Conservation (phyloP, 2,329 filamentous ascomycete species). For the Venturiaceae sp. region DNA sequence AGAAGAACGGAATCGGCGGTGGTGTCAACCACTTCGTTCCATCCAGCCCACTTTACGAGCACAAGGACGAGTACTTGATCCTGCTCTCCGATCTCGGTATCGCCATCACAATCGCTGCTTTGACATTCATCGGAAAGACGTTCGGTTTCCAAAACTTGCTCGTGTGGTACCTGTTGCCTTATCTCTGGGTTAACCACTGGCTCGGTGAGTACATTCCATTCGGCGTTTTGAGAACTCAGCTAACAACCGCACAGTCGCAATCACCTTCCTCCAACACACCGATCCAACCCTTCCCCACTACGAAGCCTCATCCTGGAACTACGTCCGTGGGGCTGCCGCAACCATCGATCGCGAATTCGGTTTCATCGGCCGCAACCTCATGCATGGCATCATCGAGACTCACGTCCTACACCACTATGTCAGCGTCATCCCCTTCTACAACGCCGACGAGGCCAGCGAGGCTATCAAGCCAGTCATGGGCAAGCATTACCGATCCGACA, state of each 20-base stretch:
- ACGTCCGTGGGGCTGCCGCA: conserved; percentile 82
- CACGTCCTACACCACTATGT: conserved; percentile 98
- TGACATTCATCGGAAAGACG: conserved; percentile 61
- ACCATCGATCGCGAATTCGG: conserved; percentile 97
- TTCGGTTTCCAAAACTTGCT: conserved; percentile 81
- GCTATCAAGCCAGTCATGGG: conserved; percentile 96
- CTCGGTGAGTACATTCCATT: conserved; percentile 58
- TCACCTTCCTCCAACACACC: conserved; percentile 96
- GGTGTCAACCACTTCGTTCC: conserved; percentile 96
- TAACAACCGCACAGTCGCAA: conserved; percentile 58
- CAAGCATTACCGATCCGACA: conserved; percentile 82
- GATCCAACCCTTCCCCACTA: conserved; percentile 93
- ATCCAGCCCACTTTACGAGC: conserved; percentile 79
- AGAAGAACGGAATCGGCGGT: conserved; percentile 67
- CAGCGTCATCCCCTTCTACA: conserved; percentile 91
- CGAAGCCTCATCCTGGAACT: conserved; percentile 78
- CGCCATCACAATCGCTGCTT: conserved; percentile 46
- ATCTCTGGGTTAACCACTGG: conserved; percentile 99
- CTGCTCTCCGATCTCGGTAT: conserved; percentile 74
- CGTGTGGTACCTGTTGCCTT: conserved; percentile 92
- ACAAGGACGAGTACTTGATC: conserved; percentile 81
- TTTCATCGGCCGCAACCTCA: conserved; percentile 80
- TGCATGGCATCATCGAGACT: conserved; percentile 96
- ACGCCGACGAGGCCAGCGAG: conserved; percentile 88
- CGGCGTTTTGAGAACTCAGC: background rate